Evolutionary conservation across 345 rosid species (phyloP), one percentile per base, ranked within the genome.

Genomic region (Kernera saxatilis): DNA sequence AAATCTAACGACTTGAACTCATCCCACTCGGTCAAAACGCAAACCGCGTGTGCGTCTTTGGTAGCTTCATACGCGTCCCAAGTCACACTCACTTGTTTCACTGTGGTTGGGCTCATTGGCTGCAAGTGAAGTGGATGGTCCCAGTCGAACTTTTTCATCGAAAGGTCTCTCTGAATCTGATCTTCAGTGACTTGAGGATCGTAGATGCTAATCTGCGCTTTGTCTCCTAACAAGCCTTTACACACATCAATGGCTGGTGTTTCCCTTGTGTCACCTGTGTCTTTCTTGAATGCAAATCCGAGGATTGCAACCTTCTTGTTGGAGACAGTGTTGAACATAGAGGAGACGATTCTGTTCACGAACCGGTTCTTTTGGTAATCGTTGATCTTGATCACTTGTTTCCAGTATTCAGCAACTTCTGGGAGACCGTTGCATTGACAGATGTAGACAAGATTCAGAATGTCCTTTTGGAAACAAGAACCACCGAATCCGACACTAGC

Each of bases 401-500:
- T 87, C 96, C 96, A 90, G 81, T 90, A 90, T 55, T 90, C 91
- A 1, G 96, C 91, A 21, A 90, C 93, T 76, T 90, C 96, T 3
- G 93, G 93, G 54, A 90, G 89, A 27, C 96, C 96, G 15, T 85
- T 85, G 89, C 93, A 89, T 79, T 89, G 91, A 14, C 96, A 89
- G 75, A 89, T 89, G 85, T 89, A 89, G 29, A 90, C 87, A 25
- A 90, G 87, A 63, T 90, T 90, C 64, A 90, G 72, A 75, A 90
- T 90, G 44, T 90, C 96, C 77, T 90, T 90, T 62, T 87, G 96
- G 82, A 90, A 90, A 77, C 93, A 90, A 25, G 93, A 90, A 6
- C 96, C 96, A 1, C 96, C 96, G 12, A 90, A 90, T 57, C 96
- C 96, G 59, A 90, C 96, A 64, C 97, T 91, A 8, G 93, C 86